Evolutionary conservation across 2,329 filamentous ascomycete species (phyloP).

Genomic region (Shiraia sp.): DNA sequence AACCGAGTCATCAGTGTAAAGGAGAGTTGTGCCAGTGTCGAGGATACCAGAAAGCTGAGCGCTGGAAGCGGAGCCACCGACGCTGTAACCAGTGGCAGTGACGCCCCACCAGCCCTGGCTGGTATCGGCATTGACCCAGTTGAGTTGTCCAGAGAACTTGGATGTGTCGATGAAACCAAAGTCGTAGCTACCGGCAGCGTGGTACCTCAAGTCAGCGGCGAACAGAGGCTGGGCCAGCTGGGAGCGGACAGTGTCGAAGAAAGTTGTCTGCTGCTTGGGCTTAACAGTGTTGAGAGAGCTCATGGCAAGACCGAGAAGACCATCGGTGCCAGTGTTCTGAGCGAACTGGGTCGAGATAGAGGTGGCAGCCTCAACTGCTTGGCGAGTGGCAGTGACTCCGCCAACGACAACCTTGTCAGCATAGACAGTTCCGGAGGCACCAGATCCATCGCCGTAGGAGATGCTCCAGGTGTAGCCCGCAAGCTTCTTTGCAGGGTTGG

Average conservation of each 20-base stretch:
- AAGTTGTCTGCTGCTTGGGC: constrained; percentile 58
- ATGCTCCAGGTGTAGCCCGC: constrained; percentile 62
- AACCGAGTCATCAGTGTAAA: constrained; percentile 60
- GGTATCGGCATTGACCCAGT: constrained; percentile 60
- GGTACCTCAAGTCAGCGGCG: constrained; percentile 61
- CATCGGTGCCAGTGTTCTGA: constrained; percentile 58
- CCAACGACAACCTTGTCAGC: constrained; percentile 67
- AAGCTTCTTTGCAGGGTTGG: constrained; percentile 51
- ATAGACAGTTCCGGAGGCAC: constrained; percentile 67
- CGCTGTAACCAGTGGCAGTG: constrained; percentile 58
- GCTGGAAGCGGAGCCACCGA: constrained; percentile 52
- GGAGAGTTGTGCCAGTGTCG: constrained; percentile 72
- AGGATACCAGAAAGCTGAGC: constrained; percentile 60
- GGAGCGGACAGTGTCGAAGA: constrained; percentile 62
- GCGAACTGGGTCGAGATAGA: constrained; percentile 60
- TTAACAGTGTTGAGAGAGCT: constrained; percentile 61
- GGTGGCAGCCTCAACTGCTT: constrained; percentile 68
- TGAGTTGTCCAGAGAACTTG: constrained; percentile 63
- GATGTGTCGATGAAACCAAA: constrained; percentile 62
- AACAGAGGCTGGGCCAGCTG: constrained; percentile 59
- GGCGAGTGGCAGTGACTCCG: constrained; percentile 59
- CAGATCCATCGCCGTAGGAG: constrained; percentile 67
- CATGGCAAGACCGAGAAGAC: constrained; percentile 64
- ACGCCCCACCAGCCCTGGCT: constrained; percentile 68
- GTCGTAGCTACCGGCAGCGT: constrained; percentile 55